Conservation (phyloP, 768 basidiomycete genomes). For the Suillus subalutaceus region DNA sequence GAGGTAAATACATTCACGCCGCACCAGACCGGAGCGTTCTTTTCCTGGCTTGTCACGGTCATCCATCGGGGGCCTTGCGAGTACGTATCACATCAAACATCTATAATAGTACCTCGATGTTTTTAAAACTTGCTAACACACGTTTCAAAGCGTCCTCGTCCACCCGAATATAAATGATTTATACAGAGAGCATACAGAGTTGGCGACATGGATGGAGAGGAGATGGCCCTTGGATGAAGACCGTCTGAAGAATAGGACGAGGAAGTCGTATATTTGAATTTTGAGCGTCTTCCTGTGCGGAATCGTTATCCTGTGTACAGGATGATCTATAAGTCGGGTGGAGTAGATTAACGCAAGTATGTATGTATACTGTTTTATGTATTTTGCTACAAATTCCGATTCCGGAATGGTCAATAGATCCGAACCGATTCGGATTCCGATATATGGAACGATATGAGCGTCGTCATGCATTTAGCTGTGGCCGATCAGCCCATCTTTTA, state of each 20-base stretch:
- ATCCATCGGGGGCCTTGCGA: conserved; percentile 72
- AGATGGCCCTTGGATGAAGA: conserved; percentile 49
- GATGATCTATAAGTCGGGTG: not conserved
- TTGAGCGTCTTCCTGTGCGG: no score
- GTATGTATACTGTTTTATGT: no score
- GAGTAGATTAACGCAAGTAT: no score
- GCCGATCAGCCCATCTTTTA: not conserved
- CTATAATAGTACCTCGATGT: not conserved
- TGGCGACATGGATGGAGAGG: conserved; percentile 66
- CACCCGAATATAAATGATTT: conserved; percentile 68
- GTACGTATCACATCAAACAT: conserved; percentile 41
- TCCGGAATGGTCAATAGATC: conserved; percentile 14
- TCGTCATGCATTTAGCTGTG: not conserved
- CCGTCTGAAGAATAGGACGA: not conserved
- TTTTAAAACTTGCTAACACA: not conserved
- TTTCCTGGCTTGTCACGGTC: conserved; percentile 55
- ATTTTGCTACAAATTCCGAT: not conserved
- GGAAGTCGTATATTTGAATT: no score
- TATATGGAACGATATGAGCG: conserved; percentile 1
- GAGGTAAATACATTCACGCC: conserved; percentile 69
- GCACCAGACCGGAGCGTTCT: conserved; percentile 68
- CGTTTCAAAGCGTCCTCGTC: conserved; percentile 54
- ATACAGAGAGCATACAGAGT: conserved; percentile 63
- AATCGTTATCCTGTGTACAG: not conserved
- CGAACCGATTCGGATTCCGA: conserved; percentile 16